Evolutionary conservation across 2,329 filamentous ascomycete genomes (phyloP).

Genomic region (Myriosclerotinia duriaeana): DNA sequence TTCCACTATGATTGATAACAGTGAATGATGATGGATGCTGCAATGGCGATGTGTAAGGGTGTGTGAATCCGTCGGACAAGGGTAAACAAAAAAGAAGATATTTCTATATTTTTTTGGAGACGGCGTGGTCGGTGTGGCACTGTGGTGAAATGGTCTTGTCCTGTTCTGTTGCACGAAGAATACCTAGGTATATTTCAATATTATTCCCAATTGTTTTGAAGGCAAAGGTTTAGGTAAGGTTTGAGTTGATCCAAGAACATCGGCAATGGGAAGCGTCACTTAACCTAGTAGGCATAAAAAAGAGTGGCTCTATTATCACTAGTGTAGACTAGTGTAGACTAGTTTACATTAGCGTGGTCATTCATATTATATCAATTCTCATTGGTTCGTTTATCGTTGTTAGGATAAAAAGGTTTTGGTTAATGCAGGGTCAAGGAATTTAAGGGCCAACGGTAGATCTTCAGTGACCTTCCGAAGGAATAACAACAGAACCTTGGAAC

Average conservation of each 20-base stretch:
- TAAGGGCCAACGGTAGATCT: constrained; percentile 2
- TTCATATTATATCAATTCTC: constrained; percentile 7
- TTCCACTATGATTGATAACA: not conserved
- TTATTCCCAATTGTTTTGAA: not conserved
- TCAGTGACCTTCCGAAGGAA: not conserved
- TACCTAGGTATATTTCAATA: not conserved
- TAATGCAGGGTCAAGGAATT: not conserved
- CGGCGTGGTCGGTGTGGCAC: not conserved
- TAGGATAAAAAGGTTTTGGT: not conserved
- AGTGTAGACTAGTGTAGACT: not conserved
- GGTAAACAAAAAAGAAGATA: not conserved
- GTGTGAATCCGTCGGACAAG: not conserved
- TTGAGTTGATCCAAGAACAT: not conserved
- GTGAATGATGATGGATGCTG: not conserved
- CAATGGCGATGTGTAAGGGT: not conserved
- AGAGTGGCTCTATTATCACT: constrained; percentile 6
- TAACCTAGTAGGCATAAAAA: not conserved
- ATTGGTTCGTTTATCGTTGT: constrained; percentile 5
- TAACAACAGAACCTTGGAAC: too few relatives aligned
- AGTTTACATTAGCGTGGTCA: constrained; percentile 18
- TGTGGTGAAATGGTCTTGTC: not conserved
- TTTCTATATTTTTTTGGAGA: not conserved
- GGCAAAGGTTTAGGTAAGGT: not conserved
- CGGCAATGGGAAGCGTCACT: constrained; percentile 8
- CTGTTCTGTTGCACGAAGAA: not conserved